Evolutionary conservation across 495 filamentous ascomycete species (phyloP).

Genomic region (Staphylotrichum tortipilum): DNA sequence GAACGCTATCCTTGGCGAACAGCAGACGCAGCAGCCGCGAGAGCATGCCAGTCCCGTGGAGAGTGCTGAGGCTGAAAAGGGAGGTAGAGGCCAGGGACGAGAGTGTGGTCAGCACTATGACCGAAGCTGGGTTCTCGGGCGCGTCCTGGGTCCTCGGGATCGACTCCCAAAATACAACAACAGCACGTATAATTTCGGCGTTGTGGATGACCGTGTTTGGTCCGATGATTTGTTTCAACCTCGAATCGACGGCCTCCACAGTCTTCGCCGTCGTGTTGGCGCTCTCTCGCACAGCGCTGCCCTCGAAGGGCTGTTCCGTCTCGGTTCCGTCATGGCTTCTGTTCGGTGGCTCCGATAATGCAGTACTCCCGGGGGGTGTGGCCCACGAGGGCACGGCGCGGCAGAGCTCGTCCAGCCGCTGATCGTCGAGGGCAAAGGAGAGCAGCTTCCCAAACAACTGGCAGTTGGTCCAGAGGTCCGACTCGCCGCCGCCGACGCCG

Average conservation of each 20-base stretch:
- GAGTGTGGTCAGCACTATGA: slow-evolving; percentile 51
- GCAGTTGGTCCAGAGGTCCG: slow-evolving; percentile 54
- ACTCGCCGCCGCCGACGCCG: slow-evolving; percentile 49
- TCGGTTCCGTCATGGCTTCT: background rate
- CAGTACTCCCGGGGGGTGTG: background rate
- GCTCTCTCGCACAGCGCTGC: slow-evolving; percentile 1
- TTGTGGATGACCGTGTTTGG: slow-evolving; percentile 51
- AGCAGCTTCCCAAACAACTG: slow-evolving; percentile 81
- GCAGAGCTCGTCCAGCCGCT: slow-evolving; percentile 48
- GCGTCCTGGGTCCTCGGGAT: slow-evolving; percentile 39
- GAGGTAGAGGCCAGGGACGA: slow-evolving; percentile 48
- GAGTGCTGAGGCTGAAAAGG: slow-evolving; percentile 61
- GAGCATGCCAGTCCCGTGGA: slow-evolving; percentile 71
- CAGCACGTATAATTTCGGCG: slow-evolving; percentile 54
- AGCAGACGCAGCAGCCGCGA: slow-evolving; percentile 61
- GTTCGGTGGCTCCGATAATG: background rate
- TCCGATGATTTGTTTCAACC: slow-evolving; percentile 40
- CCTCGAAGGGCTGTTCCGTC: background rate
- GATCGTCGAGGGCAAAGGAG: slow-evolving; percentile 72
- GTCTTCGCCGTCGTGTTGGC: slow-evolving; percentile 12
- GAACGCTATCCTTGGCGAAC: slow-evolving; percentile 42
- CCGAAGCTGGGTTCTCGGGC: slow-evolving; percentile 42
- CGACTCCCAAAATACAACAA: slow-evolving; percentile 58
- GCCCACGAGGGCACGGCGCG: slow-evolving; percentile 24
- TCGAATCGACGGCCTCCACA: slow-evolving; percentile 31